Base-by-base conservation (phyloP, 495 filamentous ascomycete species). In the Venustampulla echinocandica region DNA sequence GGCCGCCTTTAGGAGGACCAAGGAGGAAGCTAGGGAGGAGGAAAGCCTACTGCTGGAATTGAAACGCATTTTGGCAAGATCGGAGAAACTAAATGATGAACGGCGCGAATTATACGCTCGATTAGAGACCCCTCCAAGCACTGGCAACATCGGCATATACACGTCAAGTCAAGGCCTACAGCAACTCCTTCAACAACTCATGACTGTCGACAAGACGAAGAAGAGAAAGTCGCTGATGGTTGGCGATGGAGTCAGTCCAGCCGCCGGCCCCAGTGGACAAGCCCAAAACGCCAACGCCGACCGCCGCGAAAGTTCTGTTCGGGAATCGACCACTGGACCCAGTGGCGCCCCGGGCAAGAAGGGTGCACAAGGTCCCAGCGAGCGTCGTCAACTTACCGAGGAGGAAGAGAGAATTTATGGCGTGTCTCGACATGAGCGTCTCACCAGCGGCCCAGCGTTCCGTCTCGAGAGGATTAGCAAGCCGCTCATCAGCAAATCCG, bases 21-120 rank as follows among this genome's bases (percentile, higher is more conserved):
- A 78, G 25, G 85, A 94, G 32, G 88, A 97, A 64, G 81, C 88
- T 2, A 79, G 84, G 45, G 92, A 98, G 56, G 92, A 98, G 64
- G 85, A 92, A 54, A 79, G 85, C 46, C 69, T 97, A 1, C 74
- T 98, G 4, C 70, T 84, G 37, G 92, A 98, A 59, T 76, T 98
- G 24, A 88, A 89, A 54, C 81, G 93, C 46, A 95, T 98, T 51
- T 74, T 90, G 28, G 76, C 78, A 50, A 79, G 84, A 47, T 83
- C 90, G 47, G 83, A 90, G 49, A 78, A 73, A 51, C 80, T 95
- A 54, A 81, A 87, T 55, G 79, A 85, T 50, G 88, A 95, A 56
- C 87, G 90, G 34, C 75, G 80, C 53, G 92, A 97, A 58, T 76
- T 97, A n/a, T 92, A 92, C 63, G 75, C 79, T 47, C 79, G 89